Percentiles rank a stretch among this genome's conserved stretches.
Evolutionary conservation across 306 rosid genomes (phyloP).

Genomic region (Castanea crenata): DNA sequence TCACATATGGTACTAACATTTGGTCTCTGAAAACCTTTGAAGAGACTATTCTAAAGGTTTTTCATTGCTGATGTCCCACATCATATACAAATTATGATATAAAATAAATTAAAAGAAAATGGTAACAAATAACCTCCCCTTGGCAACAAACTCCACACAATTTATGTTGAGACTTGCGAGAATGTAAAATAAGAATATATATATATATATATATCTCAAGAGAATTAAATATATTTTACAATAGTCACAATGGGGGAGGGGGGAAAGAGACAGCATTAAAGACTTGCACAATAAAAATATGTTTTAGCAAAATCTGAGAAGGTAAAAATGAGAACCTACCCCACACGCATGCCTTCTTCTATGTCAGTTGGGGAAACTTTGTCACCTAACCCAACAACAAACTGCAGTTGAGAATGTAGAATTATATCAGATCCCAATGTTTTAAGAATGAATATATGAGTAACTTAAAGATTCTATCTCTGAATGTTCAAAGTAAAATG

Average conservation of each 20-base stretch:
- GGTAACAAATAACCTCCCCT: neutral
- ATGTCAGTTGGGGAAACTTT: conserved; percentile 99
- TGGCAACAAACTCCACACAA: neutral
- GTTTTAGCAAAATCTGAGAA: neutral
- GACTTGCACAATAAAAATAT: neutral
- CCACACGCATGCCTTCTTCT: conserved; percentile 99
- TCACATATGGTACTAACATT: no score
- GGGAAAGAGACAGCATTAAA: neutral
- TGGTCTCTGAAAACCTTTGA: no score
- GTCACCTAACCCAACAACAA: conserved; percentile 98
- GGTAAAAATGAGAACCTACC: conserved; percentile 54
- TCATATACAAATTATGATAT: neutral
- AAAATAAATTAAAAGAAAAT: neutral
- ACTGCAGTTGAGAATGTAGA: conserved; percentile 50
- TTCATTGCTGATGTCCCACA: no score
- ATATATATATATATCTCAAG: no score
- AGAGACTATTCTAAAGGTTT: no score
- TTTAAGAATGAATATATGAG: neutral
- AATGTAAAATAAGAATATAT: neutral
- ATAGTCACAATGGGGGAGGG: no score
- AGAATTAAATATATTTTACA: neutral
- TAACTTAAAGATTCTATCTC: neutral
- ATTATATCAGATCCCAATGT: conserved; percentile 24
- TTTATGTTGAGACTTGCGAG: neutral
- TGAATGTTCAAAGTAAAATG: neutral